A percentile compares a stretch with the other conserved stretches of the same genome.
Evolutionary conservation across 768 basidiomycete species (phyloP).

Genomic region (Macrolepiota albuminosa): DNA sequence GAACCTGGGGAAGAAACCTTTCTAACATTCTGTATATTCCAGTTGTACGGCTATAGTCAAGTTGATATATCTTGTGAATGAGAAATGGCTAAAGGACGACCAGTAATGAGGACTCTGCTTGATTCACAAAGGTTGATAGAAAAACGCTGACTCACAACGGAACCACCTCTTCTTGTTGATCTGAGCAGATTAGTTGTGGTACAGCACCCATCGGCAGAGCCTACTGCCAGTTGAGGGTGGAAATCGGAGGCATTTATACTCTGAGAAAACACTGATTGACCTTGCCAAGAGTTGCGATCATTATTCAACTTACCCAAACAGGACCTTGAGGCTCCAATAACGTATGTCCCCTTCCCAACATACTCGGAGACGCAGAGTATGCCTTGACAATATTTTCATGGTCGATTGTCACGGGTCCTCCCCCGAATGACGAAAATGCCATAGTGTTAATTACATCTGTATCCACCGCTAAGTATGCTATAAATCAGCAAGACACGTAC

Average conservation of each 20-base stretch:
- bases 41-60: slow-evolving; percentile 79
- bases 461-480: background rate
- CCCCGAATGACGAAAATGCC: slow-evolving; percentile 61
- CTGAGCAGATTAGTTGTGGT: slow-evolving; percentile 68
- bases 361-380: slow-evolving; percentile 65
- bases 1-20: slow-evolving; percentile 70
- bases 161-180: slow-evolving; percentile 64
- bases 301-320: slow-evolving; percentile 64
- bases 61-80: slow-evolving; percentile 73
- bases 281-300: background rate
- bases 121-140: background rate
- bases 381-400: slow-evolving; percentile 78
- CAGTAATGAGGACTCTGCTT: background rate
- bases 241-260: slow-evolving; percentile 72
- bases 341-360: slow-evolving; percentile 69
- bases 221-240: slow-evolving; percentile 82
- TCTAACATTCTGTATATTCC: slow-evolving; percentile 88
- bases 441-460: slow-evolving; percentile 70
- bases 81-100: slow-evolving; percentile 58
- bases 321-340: slow-evolving; percentile 74
- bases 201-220: slow-evolving; percentile 80
- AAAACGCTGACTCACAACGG: slow-evolving; percentile 47
- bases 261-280: slow-evolving; percentile 31
- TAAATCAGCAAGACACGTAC: background rate
- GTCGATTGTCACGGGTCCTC: slow-evolving; percentile 74